Evolutionary conservation across 1,284 basidiomycete genomes (phyloP).

Genomic region (Boletellus dicymbophilus): DNA sequence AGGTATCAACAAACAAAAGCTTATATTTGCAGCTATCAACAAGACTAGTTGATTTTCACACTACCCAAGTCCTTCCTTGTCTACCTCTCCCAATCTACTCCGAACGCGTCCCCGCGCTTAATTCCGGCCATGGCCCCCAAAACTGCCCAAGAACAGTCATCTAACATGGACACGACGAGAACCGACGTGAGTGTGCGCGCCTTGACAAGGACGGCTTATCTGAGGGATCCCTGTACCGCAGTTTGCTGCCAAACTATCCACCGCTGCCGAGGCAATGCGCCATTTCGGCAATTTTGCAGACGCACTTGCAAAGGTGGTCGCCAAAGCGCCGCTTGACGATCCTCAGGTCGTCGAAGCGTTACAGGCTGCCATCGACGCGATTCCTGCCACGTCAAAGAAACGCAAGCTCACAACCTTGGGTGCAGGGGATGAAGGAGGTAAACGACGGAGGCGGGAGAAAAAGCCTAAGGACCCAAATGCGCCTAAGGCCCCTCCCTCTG

Average conservation of each 20-base stretch:
- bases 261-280: conserved; percentile 59
- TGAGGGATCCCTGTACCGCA: conserved; percentile 31
- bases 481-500: conserved; percentile 92
- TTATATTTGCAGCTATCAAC: conserved; percentile 43
- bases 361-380: conserved; percentile 33
- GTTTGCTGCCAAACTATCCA: conserved; percentile 53
- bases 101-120: conserved; percentile 29
- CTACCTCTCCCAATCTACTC: conserved; percentile 19
- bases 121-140: conserved; percentile 28
- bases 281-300: conserved; percentile 60
- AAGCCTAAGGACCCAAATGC: conserved; percentile 88
- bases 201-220: conserved; percentile 17
- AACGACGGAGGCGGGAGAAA: conserved; percentile 47
- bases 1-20: conserved; percentile 43
- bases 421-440: conserved; percentile 46
- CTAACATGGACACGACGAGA: conserved; percentile 30
- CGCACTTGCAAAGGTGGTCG: conserved; percentile 47
- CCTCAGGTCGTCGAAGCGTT: conserved; percentile 30
- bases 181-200: conserved; percentile 30
- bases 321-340: conserved; percentile 35
- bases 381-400: conserved; percentile 43
- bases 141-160: conserved; percentile 24
- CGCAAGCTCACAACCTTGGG: conserved; percentile 49
- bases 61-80: conserved; percentile 36
- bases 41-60: conserved; percentile 39